Evolutionary conservation across 2,329 filamentous ascomycete genomes (phyloP).

Genomic region (Domatiomyces catenatus): DNA sequence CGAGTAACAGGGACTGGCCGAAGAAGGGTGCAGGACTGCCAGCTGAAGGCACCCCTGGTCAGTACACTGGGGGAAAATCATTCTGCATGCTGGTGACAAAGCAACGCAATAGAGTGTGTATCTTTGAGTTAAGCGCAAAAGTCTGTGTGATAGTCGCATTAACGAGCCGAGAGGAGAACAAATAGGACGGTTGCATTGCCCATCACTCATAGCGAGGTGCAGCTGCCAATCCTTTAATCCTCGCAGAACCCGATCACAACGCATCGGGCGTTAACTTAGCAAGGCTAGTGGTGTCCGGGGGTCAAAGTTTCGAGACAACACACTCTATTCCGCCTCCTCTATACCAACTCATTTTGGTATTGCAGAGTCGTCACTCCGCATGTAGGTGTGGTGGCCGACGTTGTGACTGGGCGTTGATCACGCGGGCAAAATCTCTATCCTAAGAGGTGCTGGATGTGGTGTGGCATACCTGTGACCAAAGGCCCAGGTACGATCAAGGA

Average conservation of each 20-base stretch:
- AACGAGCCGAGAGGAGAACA: not conserved
- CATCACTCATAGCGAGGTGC: not conserved
- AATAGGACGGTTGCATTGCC: not conserved
- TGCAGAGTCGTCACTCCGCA: not conserved
- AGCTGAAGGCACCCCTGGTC: not conserved
- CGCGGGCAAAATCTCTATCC: not conserved
- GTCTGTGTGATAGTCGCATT: not conserved
- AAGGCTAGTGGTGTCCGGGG: no score
- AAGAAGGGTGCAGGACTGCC: not conserved
- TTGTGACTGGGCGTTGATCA: not conserved
- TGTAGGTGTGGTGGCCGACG: not conserved
- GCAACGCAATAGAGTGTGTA: not conserved
- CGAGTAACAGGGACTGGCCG: no score
- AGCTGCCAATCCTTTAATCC: not conserved
- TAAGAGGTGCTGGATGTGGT: not conserved
- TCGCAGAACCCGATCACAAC: not conserved
- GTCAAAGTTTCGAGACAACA: not conserved
- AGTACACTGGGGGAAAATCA: not conserved
- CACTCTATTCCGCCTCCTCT: not conserved
- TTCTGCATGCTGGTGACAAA: not conserved
- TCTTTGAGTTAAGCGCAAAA: not conserved
- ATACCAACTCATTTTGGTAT: not conserved
- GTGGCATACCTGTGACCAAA: not conserved
- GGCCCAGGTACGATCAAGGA: not conserved
- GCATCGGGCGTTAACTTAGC: no score